Percentiles rank a stretch among this genome's conserved stretches.
These are phyloP conservation scores for Chrysochromulina parva DNA, from an alignment of 78 protist genomes.

Conservation along the genomic window DNA sequence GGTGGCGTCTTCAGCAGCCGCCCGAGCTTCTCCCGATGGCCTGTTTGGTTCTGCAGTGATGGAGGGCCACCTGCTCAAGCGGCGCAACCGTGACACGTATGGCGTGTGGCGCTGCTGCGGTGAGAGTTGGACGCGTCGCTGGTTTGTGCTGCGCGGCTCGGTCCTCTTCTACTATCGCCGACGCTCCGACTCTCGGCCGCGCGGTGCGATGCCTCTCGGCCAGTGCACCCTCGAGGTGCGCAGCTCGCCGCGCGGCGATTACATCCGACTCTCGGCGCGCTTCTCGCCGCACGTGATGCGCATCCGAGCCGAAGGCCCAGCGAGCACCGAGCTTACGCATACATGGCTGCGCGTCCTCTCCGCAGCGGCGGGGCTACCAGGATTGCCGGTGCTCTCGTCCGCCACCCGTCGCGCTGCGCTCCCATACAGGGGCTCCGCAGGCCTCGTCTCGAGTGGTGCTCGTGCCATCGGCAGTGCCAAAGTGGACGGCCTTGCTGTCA, in stretches of 20 bases:
- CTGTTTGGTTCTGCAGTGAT: neutral
- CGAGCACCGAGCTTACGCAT: neutral
- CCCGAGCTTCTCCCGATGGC: too few relatives aligned
- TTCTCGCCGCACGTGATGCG: neutral
- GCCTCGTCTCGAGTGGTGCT: too few relatives aligned
- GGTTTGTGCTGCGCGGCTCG: neutral
- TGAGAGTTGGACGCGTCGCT: neutral
- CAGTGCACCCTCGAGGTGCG: neutral
- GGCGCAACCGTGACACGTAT: neutral
- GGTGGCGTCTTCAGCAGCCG: too few relatives aligned
- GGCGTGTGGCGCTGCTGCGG: constrained; percentile 21
- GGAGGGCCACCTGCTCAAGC: constrained; percentile 1
- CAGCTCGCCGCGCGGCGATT: neutral
- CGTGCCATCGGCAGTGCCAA: neutral
- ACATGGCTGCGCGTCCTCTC: too few relatives aligned
- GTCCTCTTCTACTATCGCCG: neutral
- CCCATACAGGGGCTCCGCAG: too few relatives aligned
- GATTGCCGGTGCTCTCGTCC: neutral
- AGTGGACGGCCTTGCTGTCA: neutral
- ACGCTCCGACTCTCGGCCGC: neutral
- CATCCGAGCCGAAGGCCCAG: neutral
- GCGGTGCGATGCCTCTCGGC: neutral
- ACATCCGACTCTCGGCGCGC: neutral
- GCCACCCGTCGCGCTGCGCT: too few relatives aligned
- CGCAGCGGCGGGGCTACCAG: neutral